A percentile compares a stretch with the other conserved stretches of the same genome.
Conservation (phyloP, 352 stramenopile species). For the Albugo laibachii region DNA sequence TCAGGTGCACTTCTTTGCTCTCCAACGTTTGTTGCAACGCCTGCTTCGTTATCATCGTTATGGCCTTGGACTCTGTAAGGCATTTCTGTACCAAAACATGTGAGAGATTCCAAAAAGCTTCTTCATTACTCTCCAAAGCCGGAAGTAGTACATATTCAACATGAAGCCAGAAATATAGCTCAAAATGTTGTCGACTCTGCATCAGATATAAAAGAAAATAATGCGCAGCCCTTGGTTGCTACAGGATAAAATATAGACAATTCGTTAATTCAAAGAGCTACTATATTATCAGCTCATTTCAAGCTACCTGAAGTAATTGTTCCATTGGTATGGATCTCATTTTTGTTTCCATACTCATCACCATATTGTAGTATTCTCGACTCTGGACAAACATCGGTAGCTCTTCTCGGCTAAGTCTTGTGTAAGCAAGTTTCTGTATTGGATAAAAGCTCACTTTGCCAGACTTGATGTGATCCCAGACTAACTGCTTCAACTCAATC, state of each 20-base stretch:
- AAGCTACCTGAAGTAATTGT: slow-evolving; percentile 31
- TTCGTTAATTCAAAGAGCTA: too few relatives aligned
- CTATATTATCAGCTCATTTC: too few relatives aligned
- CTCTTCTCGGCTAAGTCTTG: slow-evolving; percentile 56
- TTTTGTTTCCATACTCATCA: slow-evolving; percentile 61
- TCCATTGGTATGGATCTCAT: slow-evolving; percentile 63
- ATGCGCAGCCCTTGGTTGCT: slow-evolving; percentile 55
- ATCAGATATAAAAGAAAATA: slow-evolving; percentile 78
- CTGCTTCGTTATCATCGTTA: slow-evolving; percentile 53
- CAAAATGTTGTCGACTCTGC: slow-evolving; percentile 74
- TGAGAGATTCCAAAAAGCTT: slow-evolving; percentile 49
- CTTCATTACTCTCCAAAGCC: slow-evolving; percentile 22
- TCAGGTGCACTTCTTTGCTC: slow-evolving; percentile 4
- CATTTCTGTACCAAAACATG: slow-evolving; percentile 48
- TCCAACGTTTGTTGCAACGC: slow-evolving; percentile 32
- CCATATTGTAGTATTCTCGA: slow-evolving; percentile 66
- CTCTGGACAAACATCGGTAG: slow-evolving; percentile 73
- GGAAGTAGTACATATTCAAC: slow-evolving; percentile 74
- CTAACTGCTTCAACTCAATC: slow-evolving; percentile 45
- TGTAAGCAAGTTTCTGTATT: slow-evolving; percentile 73
- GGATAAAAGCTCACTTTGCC: slow-evolving; percentile 45
- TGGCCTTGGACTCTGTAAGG: slow-evolving; percentile 54
- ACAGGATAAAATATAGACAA: not conserved
- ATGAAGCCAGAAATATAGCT: slow-evolving; percentile 78
- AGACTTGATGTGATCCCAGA: slow-evolving; percentile 39